Evolutionary conservation across 345 rosid genomes (phyloP).

Genomic region (Arabidopsis arenosa): DNA sequence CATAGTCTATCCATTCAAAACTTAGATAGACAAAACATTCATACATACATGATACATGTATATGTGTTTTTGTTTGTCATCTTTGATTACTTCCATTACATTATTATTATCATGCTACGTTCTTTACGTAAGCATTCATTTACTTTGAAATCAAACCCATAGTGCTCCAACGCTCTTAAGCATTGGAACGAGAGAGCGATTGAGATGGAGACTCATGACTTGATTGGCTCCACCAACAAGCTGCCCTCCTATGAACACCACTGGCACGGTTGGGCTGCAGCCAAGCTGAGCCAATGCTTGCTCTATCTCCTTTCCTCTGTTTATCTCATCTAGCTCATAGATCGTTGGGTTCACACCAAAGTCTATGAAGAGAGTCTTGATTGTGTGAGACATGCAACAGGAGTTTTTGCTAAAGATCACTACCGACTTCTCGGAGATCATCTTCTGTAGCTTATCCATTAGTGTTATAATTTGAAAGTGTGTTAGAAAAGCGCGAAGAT

Average conservation of each 20-base stretch:
- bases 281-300: conserved; percentile 69
- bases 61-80: conserved; percentile 6
- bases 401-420: conserved; percentile 79
- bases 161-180: conserved; percentile 69
- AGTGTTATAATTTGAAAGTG: background rate
- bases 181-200: conserved; percentile 65
- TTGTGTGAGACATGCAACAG: conserved; percentile 74
- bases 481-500: background rate
- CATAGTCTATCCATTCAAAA: conserved; percentile 29
- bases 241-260: conserved; percentile 75
- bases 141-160: conserved; percentile 57
- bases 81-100: background rate
- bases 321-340: conserved; percentile 68
- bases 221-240: conserved; percentile 80
- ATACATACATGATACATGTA: conserved; percentile 1
- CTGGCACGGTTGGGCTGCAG: conserved; percentile 63
- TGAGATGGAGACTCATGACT: conserved; percentile 81
- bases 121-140: background rate
- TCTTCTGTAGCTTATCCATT: conserved; percentile 61
- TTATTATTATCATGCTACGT: background rate
- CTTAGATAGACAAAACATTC: conserved; percentile 7
- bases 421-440: conserved; percentile 72
- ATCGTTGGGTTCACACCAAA: conserved; percentile 72
- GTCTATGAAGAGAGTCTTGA: conserved; percentile 65
- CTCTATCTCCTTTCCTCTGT: conserved; percentile 69